These are phyloP conservation scores for Malassezia equina DNA, from an alignment of 1,284 basidiomycete genomes.

Conservation along the genomic window DNA sequence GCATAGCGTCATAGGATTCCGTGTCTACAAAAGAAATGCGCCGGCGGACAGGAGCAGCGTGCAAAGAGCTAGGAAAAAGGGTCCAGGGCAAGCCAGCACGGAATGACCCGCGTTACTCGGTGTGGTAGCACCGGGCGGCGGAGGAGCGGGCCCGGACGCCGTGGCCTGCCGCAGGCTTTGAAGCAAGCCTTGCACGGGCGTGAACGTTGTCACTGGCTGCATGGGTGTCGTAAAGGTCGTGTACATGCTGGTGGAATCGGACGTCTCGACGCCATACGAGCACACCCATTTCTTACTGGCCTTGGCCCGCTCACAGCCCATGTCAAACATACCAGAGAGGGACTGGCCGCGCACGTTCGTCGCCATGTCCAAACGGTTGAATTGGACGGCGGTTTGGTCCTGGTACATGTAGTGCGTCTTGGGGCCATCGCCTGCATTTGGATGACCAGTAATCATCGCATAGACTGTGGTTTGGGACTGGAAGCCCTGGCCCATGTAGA, in stretches of 20 bases:
- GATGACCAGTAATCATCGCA: constrained; percentile 5
- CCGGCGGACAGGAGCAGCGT: neutral
- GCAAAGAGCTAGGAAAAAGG: neutral
- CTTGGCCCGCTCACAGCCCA: neutral
- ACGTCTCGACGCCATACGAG: neutral
- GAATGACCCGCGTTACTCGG: neutral
- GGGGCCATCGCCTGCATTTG: neutral
- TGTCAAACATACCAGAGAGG: constrained; percentile 3
- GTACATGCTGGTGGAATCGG: neutral
- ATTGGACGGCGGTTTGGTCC: neutral
- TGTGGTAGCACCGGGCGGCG: neutral
- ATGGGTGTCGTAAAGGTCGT: neutral
- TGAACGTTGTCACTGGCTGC: neutral
- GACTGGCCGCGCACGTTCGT: neutral
- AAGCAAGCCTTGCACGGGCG: constrained; percentile 4
- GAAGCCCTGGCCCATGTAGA: constrained; percentile 10
- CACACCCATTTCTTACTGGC: neutral
- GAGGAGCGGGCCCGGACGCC: neutral
- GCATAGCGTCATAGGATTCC: neutral
- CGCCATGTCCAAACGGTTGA: neutral
- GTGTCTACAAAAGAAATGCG: neutral
- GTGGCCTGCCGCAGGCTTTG: neutral
- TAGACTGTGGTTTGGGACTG: constrained; percentile 7
- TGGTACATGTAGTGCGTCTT: constrained; percentile 13
- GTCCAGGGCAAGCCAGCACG: neutral